phyloP scores from a whole-genome alignment of 148 eudicot genomes.

The Diospyros kaki region DNA sequence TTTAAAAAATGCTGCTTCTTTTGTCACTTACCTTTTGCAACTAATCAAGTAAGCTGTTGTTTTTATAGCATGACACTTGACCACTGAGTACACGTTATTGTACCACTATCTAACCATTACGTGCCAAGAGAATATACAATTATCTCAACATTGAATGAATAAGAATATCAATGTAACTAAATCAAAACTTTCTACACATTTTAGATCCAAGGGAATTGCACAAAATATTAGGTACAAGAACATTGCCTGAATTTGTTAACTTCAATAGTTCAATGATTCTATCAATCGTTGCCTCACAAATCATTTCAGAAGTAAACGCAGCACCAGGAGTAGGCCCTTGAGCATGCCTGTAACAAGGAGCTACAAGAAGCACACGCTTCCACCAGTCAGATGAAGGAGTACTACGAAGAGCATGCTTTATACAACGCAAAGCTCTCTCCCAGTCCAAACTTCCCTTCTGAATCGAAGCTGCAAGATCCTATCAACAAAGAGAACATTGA shows the following conservation, averaged over 20 bases:
- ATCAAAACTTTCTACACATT: not conserved
- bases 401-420: slow-evolving; percentile 89
- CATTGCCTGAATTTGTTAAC: slow-evolving; percentile 92
- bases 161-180: not conserved
- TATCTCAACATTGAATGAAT: not conserved
- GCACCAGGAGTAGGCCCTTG: slow-evolving; percentile 77
- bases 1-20: too few relatives aligned
- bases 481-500: slow-evolving; percentile 5
- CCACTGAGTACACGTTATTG: too few relatives aligned
- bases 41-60: too few relatives aligned
- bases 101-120: not conserved
- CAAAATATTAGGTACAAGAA: not conserved
- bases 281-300: slow-evolving; percentile 88
- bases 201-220: slow-evolving; percentile 2
- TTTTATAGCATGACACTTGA: too few relatives aligned
- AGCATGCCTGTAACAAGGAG: slow-evolving; percentile 63
- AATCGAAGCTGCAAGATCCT: slow-evolving; percentile 91
- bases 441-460: slow-evolving; percentile 93
- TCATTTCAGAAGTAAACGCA: slow-evolving; percentile 94
- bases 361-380: slow-evolving; percentile 90
- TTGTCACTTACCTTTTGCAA: too few relatives aligned
- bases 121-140: not conserved
- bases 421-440: slow-evolving; percentile 95
- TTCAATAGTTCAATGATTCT: slow-evolving; percentile 86
- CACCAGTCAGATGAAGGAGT: slow-evolving; percentile 99